phyloP scores from a whole-genome alignment of 2,329 filamentous ascomycete species.

The Aspergillus spinulosporus region DNA sequence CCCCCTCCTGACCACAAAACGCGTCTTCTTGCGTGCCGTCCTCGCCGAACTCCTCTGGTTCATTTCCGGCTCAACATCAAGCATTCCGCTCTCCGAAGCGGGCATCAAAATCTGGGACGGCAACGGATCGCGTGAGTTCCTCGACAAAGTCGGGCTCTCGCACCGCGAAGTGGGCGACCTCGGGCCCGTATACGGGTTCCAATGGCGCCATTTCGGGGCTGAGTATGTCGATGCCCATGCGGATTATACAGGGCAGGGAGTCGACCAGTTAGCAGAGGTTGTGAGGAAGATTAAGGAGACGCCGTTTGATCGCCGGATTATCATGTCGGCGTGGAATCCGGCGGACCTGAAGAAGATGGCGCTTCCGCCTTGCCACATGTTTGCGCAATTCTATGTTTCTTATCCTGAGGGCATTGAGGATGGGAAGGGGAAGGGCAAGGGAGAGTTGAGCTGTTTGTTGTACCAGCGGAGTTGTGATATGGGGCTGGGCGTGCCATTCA shows the following conservation, averaged over 20 bases:
- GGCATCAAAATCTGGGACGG: constrained; percentile 98
- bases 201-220: constrained; percentile 97
- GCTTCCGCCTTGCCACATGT: constrained; percentile 93
- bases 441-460: constrained; percentile 76
- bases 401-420: constrained; percentile 53
- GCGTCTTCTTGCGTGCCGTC: constrained; percentile 88
- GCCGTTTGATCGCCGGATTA: constrained; percentile 86
- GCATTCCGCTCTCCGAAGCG: constrained; percentile 69
- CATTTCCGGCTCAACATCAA: constrained; percentile 79
- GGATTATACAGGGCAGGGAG: constrained; percentile 84
- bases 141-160: constrained; percentile 78
- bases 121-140: constrained; percentile 86
- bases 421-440: not conserved
- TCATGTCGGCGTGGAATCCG: constrained; percentile 93
- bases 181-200: constrained; percentile 95
- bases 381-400: constrained; percentile 91
- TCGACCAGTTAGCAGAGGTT: constrained; percentile 91
- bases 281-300: constrained; percentile 78
- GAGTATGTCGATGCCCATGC: constrained; percentile 75
- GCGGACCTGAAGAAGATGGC: constrained; percentile 84
- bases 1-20: constrained; percentile 96
- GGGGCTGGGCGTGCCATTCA: constrained; percentile 96
- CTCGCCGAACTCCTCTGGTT: constrained; percentile 96
- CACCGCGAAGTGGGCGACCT: constrained; percentile 86
- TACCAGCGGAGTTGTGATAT: constrained; percentile 97